Evolutionary conservation across 441 rosid genomes (phyloP).

Genomic region (Viola pubescens): DNA sequence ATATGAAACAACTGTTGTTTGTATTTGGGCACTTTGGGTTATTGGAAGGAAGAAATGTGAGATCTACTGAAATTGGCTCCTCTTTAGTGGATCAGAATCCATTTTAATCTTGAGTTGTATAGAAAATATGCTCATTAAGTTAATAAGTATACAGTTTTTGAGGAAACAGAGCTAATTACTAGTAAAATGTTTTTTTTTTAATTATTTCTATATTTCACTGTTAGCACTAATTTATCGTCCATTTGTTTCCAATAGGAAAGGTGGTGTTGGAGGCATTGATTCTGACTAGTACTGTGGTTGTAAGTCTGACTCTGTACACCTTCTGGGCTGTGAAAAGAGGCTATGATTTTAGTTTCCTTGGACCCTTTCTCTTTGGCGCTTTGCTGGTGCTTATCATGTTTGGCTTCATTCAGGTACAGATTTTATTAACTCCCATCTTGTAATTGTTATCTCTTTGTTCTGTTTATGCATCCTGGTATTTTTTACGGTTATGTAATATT

Average conservation of each 20-base stretch:
- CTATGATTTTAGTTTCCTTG: conserved; percentile 61
- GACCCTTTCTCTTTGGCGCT: conserved; percentile 71
- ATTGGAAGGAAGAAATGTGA: too few species aligned
- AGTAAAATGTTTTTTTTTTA: not conserved
- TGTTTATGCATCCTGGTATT: too few species aligned
- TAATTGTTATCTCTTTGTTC: not conserved
- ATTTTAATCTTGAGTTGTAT: not conserved
- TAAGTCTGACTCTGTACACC: conserved; percentile 57
- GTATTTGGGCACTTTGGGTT: too few species aligned
- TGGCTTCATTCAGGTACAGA: conserved; percentile 48
- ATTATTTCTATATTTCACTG: too few species aligned
- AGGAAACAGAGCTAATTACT: not conserved
- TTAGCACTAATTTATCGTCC: not conserved
- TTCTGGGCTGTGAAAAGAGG: conserved; percentile 77
- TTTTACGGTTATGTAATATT: not conserved
- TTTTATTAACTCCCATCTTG: conserved; percentile 1
- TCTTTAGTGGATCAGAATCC: not conserved
- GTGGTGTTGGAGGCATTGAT: conserved; percentile 54
- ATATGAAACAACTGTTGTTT: too few species aligned
- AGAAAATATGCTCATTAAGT: not conserved
- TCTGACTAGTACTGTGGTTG: conserved; percentile 47
- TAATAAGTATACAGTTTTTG: not conserved
- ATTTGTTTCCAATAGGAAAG: conserved; percentile 33
- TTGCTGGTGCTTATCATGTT: conserved; percentile 53
- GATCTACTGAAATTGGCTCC: not conserved